Evolutionary conservation across 768 basidiomycete genomes (phyloP).

Genomic region (Phaeotremella skinneri): DNA sequence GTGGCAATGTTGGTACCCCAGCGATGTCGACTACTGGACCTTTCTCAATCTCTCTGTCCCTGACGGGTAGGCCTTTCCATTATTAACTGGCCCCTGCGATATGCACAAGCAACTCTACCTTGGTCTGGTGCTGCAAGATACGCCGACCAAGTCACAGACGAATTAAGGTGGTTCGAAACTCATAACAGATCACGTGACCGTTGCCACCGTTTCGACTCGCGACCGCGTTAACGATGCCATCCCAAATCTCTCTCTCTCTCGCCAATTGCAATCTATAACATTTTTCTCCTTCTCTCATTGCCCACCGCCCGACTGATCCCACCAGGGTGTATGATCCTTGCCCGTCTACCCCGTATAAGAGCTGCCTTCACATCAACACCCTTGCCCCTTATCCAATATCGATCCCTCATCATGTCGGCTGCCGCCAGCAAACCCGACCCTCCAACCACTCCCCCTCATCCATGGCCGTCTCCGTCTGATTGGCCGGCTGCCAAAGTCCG

Average conservation of each 20-base stretch:
- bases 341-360: background rate
- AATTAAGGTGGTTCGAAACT: background rate
- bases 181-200: conserved; percentile 1
- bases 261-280: background rate
- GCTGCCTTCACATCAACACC: background rate
- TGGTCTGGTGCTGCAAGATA: too few species aligned
- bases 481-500: conserved; percentile 85
- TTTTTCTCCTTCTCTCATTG: background rate
- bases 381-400: background rate
- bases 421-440: conserved; percentile 30
- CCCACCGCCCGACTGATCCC: background rate
- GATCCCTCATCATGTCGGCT: conserved; percentile 20
- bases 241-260: background rate
- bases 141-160: too few species aligned
- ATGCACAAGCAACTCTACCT: too few species aligned
- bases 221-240: background rate
- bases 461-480: conserved; percentile 49
- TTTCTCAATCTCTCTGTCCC: too few species aligned
- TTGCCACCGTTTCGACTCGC: conserved; percentile 1
- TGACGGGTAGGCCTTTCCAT: too few species aligned
- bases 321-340: background rate
- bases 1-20: too few species aligned
- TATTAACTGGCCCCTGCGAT: too few species aligned
- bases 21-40: too few species aligned
- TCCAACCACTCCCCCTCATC: conserved; percentile 38